Percentiles rank a stretch among this genome's conserved stretches.
These are phyloP conservation scores for Grosmannia serpens DNA, from an alignment of 2,329 filamentous ascomycete species.

Conservation along the genomic window DNA sequence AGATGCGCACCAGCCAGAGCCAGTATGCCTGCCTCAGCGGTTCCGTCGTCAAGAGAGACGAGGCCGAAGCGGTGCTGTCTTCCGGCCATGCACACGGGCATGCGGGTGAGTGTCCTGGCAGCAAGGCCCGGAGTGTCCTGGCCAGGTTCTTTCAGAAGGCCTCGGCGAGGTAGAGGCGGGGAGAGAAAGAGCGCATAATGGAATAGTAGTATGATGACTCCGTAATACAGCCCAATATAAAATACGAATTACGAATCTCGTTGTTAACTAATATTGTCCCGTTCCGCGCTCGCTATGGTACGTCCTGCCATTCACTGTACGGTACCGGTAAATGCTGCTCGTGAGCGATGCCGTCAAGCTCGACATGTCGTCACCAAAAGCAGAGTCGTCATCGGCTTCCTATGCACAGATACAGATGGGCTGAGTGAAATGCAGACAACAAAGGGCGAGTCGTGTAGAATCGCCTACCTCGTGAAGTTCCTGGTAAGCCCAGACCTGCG, in stretches of 20 bases:
- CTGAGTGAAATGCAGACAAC: too few species aligned
- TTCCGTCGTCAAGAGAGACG: neutral
- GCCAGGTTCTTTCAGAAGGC: neutral
- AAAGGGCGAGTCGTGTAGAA: too few species aligned
- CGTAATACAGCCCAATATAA: too few species aligned
- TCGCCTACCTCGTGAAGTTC: too few species aligned
- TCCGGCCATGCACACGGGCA: neutral
- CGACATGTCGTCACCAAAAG: neutral
- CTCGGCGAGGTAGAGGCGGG: too few species aligned
- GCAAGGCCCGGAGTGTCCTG: neutral
- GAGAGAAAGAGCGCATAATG: too few species aligned
- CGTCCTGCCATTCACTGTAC: neutral
- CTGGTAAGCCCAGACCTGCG: too few species aligned
- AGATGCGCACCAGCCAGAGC: slow-evolving; percentile 15
- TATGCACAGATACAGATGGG: neutral
- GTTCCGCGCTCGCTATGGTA: neutral
- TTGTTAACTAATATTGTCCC: neutral
- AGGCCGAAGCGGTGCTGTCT: neutral
- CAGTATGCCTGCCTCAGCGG: neutral
- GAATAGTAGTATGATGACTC: too few species aligned
- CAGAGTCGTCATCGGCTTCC: neutral
- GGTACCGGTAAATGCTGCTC: neutral
- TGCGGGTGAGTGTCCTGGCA: neutral
- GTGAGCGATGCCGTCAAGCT: neutral
- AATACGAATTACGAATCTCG: too few species aligned